A percentile compares a stretch with the other conserved stretches of the same genome.
phyloP scores from a whole-genome alignment of 2,329 filamentous ascomycete genomes.

The Alternaria metachromatica region DNA sequence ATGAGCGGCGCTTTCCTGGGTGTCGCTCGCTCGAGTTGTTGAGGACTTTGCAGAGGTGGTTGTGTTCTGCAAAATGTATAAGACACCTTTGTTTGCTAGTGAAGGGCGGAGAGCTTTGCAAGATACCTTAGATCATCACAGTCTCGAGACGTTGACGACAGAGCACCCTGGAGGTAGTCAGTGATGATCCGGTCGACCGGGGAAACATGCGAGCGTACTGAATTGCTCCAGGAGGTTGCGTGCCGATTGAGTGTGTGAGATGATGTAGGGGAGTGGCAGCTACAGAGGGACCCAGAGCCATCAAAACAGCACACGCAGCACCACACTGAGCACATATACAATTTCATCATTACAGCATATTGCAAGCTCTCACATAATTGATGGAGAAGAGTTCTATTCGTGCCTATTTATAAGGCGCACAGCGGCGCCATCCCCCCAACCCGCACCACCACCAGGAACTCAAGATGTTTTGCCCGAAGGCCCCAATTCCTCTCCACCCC shows the following conservation, averaged over 20 bases:
- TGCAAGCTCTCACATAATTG: not conserved
- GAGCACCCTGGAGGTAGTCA: not conserved
- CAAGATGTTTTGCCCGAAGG: not conserved
- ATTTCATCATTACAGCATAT: not conserved
- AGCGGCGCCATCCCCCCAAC: not conserved
- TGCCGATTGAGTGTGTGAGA: not conserved
- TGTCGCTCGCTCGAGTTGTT: not conserved
- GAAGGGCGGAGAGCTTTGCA: not conserved
- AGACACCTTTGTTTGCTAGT: not conserved
- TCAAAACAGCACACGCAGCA: not conserved
- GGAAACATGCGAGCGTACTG: not conserved
- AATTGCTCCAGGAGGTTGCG: not conserved
- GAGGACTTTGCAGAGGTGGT: not conserved
- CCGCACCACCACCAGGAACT: not conserved
- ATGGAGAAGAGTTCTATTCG: not conserved
- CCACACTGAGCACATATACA: not conserved
- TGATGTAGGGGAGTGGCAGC: not conserved
- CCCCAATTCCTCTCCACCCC: not conserved
- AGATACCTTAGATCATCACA: not conserved
- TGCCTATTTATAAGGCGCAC: not conserved
- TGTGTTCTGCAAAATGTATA: not conserved
- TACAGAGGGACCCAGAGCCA: not conserved
- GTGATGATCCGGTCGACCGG: not conserved
- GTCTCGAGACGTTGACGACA: not conserved
- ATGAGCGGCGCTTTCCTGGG: not conserved